Conservation (phyloP, 1,139 yeast genomes). For the Saccharomyces hybrid region DNA sequence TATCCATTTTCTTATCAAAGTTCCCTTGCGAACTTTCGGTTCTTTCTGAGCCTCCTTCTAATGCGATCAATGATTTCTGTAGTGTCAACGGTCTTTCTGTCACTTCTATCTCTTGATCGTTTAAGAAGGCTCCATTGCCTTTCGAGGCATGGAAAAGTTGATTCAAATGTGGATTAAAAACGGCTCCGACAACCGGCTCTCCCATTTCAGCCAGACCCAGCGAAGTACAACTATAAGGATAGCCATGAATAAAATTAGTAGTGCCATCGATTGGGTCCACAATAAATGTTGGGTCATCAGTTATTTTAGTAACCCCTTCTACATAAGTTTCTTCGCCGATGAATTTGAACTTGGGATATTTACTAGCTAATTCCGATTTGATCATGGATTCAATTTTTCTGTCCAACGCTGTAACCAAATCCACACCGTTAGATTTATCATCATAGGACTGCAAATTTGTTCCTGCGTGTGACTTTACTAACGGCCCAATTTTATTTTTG, state of each 20-base stretch:
- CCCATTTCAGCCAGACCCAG: slow-evolving; percentile 44
- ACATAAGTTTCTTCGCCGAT: slow-evolving; percentile 53
- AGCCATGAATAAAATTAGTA: slow-evolving; percentile 51
- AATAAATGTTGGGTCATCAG: slow-evolving; percentile 50
- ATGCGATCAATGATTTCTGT: slow-evolving; percentile 45
- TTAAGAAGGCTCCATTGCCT: slow-evolving; percentile 47
- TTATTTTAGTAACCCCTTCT: slow-evolving; percentile 39
- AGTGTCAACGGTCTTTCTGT: slow-evolving; percentile 35
- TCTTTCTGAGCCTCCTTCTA: slow-evolving; percentile 54
- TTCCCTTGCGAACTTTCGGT: slow-evolving; percentile 38
- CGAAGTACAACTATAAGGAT: slow-evolving; percentile 53
- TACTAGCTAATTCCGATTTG: slow-evolving; percentile 30
- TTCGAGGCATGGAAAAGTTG: slow-evolving; percentile 44
- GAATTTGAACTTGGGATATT: slow-evolving; percentile 44
- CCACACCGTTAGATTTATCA: slow-evolving; percentile 51
- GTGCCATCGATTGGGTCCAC: slow-evolving; percentile 63
- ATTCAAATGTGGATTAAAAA: slow-evolving; percentile 48
- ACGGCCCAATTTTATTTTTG: slow-evolving; percentile 40
- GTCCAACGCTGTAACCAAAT: slow-evolving; percentile 52
- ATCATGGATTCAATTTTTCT: slow-evolving; percentile 47
- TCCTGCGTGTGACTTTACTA: slow-evolving; percentile 41
- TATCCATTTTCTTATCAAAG: slow-evolving; percentile 41
- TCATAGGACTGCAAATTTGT: slow-evolving; percentile 38
- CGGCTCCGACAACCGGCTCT: slow-evolving; percentile 49
- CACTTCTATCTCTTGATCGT: slow-evolving; percentile 30